These are phyloP conservation scores for Brachypodium distachyon DNA, from an alignment of 202 grass and related monocot genomes.

Conservation along the genomic window DNA sequence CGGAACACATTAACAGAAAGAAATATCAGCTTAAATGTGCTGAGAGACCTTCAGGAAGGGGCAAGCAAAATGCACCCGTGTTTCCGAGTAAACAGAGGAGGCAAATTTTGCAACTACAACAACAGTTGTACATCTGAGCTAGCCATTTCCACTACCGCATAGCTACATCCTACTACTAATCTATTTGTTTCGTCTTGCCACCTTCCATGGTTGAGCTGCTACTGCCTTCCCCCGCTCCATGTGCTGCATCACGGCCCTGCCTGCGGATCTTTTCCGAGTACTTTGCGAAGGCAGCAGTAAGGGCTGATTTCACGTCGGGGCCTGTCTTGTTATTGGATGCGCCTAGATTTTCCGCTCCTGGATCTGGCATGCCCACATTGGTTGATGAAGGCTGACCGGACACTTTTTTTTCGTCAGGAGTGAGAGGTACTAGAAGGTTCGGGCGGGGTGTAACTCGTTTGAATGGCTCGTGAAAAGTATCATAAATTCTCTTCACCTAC, in stretches of 20 bases:
- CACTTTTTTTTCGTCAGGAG: slow-evolving; percentile 39
- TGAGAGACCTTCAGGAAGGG: no score
- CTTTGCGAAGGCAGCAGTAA: slow-evolving; percentile 66
- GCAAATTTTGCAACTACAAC: slow-evolving; percentile 11
- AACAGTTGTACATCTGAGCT: neutral
- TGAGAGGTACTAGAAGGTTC: slow-evolving; percentile 49
- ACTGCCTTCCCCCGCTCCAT: neutral
- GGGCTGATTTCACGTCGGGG: slow-evolving; percentile 54
- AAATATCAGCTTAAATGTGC: neutral
- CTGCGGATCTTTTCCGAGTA: slow-evolving; percentile 64
- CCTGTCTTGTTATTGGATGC: slow-evolving; percentile 31
- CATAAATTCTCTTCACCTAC: slow-evolving; percentile 83
- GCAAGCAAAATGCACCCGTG: neutral
- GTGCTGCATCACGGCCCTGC: slow-evolving; percentile 12
- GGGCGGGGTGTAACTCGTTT: slow-evolving; percentile 34
- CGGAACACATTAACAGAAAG: neutral
- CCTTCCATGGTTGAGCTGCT: slow-evolving; percentile 12
- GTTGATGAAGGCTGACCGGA: slow-evolving; percentile 24
- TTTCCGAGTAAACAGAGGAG: neutral
- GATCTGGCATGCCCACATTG: slow-evolving; percentile 3
- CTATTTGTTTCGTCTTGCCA: slow-evolving; percentile 9
- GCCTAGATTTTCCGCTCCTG: neutral
- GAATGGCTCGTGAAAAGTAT: slow-evolving; percentile 94
- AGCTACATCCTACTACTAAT: neutral
- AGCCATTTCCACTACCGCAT: neutral